These are phyloP conservation scores for Chalaropsis ovoidea DNA, from an alignment of 2,329 filamentous ascomycete genomes.

Conservation along the genomic window DNA sequence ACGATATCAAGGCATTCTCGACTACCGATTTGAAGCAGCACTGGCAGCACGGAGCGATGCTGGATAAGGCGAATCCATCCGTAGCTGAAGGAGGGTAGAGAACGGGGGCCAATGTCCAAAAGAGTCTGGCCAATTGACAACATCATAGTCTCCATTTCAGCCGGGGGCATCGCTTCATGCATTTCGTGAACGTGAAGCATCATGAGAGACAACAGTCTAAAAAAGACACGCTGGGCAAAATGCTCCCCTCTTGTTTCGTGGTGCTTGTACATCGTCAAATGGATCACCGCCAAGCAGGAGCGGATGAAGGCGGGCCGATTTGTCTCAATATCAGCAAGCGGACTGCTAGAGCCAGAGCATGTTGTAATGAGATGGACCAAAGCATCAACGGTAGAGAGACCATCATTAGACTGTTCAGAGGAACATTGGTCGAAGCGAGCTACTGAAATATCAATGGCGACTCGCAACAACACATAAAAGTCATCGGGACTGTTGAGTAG, in stretches of 20 bases:
- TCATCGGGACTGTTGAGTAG: slow-evolving; percentile 67
- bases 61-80: slow-evolving; percentile 74
- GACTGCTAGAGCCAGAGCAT: slow-evolving; percentile 42
- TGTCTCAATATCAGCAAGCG: slow-evolving; percentile 14
- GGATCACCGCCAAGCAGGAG: slow-evolving; percentile 64
- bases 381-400: slow-evolving; percentile 55
- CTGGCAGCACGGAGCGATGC: slow-evolving; percentile 75
- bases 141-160: slow-evolving; percentile 17
- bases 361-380: slow-evolving; percentile 69
- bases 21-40: slow-evolving; percentile 48
- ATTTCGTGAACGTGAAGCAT: slow-evolving; percentile 65
- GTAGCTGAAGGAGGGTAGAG: slow-evolving; percentile 74
- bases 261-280: slow-evolving; percentile 76
- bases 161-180: slow-evolving; percentile 9
- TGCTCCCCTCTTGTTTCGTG: slow-evolving; percentile 68
- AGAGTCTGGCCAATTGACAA: slow-evolving; percentile 45
- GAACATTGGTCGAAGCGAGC: slow-evolving; percentile 64
- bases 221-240: slow-evolving; percentile 84
- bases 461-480: slow-evolving; percentile 66
- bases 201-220: slow-evolving; percentile 66
- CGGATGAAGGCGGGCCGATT: slow-evolving; percentile 61
- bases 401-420: slow-evolving; percentile 48
- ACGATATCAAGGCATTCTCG: slow-evolving; percentile 47
- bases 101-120: slow-evolving; percentile 60
- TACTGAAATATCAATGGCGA: slow-evolving; percentile 70